Evolutionary conservation across 306 rosid species (phyloP).

Genomic region (Luffa acutangula): DNA sequence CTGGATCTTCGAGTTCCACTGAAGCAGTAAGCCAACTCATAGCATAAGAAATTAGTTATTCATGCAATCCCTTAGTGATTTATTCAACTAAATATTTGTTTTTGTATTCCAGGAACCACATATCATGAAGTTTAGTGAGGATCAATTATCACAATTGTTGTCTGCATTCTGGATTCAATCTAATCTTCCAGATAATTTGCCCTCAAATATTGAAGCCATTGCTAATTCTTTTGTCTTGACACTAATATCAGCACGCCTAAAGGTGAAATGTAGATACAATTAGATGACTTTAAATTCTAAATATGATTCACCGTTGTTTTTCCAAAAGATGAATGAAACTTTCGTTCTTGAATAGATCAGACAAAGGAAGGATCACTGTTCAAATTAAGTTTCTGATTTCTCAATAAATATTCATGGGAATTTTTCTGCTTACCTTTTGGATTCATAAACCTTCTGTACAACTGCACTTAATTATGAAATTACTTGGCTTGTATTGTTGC

Average conservation of each 20-base stretch:
- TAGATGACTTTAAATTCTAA: background rate
- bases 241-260: constrained; percentile 52
- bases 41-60: background rate
- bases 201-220: constrained; percentile 80
- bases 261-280: constrained; percentile 34
- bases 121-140: constrained; percentile 77
- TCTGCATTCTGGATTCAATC: constrained; percentile 95
- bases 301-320: background rate
- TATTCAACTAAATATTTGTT: constrained; percentile 3
- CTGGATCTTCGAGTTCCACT: constrained; percentile 37
- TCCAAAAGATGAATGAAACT: background rate
- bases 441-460: background rate
- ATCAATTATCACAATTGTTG: constrained; percentile 72
- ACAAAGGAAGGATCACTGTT: background rate
- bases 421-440: background rate
- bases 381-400: background rate
- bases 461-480: background rate
- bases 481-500: constrained; percentile 19
- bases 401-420: background rate
- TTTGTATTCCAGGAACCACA: constrained; percentile 54
- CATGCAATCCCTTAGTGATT: background rate
- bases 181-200: constrained; percentile 69
- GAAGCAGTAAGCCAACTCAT: constrained; percentile 41
- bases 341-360: background rate
- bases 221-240: constrained; percentile 64